These are phyloP conservation scores for Chloris gayana DNA, from an alignment of 176 grass and related monocot species.

Conservation along the genomic window DNA sequence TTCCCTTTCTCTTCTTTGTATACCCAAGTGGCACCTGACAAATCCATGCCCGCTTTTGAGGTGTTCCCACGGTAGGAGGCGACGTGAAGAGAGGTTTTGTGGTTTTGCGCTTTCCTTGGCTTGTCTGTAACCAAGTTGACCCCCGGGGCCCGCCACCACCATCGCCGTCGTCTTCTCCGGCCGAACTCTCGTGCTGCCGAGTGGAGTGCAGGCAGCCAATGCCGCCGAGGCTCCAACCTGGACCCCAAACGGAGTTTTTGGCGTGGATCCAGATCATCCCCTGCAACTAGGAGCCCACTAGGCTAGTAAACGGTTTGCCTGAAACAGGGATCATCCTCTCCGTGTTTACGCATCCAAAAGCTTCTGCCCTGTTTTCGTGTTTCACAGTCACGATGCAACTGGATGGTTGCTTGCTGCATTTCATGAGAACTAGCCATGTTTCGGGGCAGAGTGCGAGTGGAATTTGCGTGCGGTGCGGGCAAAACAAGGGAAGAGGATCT, in stretches of 20 bases:
- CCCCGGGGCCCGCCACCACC: constrained; percentile 12
- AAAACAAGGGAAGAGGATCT: too few species aligned
- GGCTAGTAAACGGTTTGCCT: background rate
- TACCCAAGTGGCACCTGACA: background rate
- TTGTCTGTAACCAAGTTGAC: constrained; percentile 12
- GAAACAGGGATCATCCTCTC: background rate
- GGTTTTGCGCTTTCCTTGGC: background rate
- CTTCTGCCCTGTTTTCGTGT: background rate
- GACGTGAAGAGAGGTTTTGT: constrained; percentile 10
- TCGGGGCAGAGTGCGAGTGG: background rate
- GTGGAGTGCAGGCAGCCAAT: constrained; percentile 26
- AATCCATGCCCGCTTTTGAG: background rate
- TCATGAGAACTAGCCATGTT: background rate
- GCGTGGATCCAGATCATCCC: constrained; percentile 21
- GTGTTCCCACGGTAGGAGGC: constrained; percentile 15
- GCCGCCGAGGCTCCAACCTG: background rate
- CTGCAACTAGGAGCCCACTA: background rate
- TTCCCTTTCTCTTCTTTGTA: background rate
- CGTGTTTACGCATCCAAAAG: background rate
- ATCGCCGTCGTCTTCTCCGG: background rate
- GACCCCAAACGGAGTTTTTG: background rate
- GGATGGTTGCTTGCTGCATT: background rate
- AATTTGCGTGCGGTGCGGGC: background rate
- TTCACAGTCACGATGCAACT: background rate
- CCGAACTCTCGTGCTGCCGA: background rate